Percentiles rank a stretch among this genome's conserved stretches.
Conservation (phyloP, 805 yeast species). For the Kazachstania kunashirensis region DNA sequence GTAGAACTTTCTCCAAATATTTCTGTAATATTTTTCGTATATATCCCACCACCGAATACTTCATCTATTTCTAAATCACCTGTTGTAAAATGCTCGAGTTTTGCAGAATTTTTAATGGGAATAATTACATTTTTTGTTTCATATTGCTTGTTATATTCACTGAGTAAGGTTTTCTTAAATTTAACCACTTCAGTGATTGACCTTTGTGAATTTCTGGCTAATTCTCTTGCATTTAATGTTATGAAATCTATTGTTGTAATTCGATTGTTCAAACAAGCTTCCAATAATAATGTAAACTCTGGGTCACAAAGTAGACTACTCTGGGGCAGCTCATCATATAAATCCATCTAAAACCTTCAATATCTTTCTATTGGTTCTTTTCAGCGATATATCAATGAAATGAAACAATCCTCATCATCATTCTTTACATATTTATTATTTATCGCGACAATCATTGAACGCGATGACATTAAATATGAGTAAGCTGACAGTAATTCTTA, state of each 20-base stretch:
- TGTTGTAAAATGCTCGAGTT: conserved; percentile 34
- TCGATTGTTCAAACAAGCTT: conserved; percentile 21
- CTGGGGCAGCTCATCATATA: conserved; percentile 34
- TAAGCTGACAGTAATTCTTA: too few species aligned
- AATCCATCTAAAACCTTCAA: conserved; percentile 28
- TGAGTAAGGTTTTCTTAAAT: conserved; percentile 16
- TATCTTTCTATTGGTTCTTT: background rate
- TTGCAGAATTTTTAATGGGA: background rate
- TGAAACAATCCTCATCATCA: too few species aligned
- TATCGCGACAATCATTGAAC: too few species aligned
- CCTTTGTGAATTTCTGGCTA: conserved; percentile 28
- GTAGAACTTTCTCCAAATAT: conserved; percentile 75
- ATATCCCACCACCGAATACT: conserved; percentile 47
- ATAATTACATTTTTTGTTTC: conserved; percentile 4
- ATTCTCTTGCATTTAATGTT: conserved; percentile 29
- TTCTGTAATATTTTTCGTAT: conserved; percentile 53
- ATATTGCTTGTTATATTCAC: conserved; percentile 13
- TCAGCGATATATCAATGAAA: too few species aligned
- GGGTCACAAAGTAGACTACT: conserved; percentile 30
- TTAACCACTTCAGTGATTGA: conserved; percentile 28
- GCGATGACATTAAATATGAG: too few species aligned
- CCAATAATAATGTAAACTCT: conserved; percentile 24
- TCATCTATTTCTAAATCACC: conserved; percentile 45
- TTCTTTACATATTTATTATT: too few species aligned
- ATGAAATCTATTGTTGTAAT: conserved; percentile 36